Percentiles rank a stretch among this genome's conserved stretches.
Evolutionary conservation across 2,329 filamentous ascomycete species (phyloP).

Genomic region (Aureobasidium lini): DNA sequence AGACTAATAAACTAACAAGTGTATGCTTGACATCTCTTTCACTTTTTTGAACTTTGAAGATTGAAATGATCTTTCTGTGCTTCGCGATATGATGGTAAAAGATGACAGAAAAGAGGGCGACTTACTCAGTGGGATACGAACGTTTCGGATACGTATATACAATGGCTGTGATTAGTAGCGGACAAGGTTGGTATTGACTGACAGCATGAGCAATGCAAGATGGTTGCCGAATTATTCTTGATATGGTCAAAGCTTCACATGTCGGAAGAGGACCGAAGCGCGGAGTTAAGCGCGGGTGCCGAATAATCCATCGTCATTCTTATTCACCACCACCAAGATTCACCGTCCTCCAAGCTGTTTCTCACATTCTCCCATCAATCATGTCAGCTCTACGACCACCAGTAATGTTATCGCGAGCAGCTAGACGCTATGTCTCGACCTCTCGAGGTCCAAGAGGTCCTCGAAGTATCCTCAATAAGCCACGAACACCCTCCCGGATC

Average conservation of each 20-base stretch:
- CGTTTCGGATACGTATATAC: background rate
- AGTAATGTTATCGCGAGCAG: constrained; percentile 15
- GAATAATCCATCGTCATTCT: constrained; percentile 8
- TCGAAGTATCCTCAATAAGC: constrained; percentile 13
- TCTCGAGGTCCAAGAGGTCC: constrained; percentile 21
- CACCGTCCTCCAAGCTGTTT: background rate
- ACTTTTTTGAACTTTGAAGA: no score
- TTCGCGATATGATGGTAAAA: no score
- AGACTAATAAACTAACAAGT: no score
- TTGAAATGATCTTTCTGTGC: no score
- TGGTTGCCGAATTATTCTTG: constrained; percentile 6
- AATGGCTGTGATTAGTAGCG: background rate
- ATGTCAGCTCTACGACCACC: constrained; percentile 15
- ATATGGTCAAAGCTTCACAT: background rate
- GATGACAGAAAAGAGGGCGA: background rate
- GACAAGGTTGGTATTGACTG: background rate
- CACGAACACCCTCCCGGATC: constrained; percentile 3
- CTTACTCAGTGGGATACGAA: background rate
- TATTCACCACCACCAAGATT: background rate
- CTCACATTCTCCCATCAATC: background rate
- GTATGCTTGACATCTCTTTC: no score
- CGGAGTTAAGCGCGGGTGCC: constrained; percentile 1
- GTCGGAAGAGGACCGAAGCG: background rate
- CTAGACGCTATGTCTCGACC: constrained; percentile 1
- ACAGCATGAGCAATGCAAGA: background rate